These are phyloP conservation scores for Knufia petricola DNA, from an alignment of 2,329 filamentous ascomycete species.

Conservation along the genomic window DNA sequence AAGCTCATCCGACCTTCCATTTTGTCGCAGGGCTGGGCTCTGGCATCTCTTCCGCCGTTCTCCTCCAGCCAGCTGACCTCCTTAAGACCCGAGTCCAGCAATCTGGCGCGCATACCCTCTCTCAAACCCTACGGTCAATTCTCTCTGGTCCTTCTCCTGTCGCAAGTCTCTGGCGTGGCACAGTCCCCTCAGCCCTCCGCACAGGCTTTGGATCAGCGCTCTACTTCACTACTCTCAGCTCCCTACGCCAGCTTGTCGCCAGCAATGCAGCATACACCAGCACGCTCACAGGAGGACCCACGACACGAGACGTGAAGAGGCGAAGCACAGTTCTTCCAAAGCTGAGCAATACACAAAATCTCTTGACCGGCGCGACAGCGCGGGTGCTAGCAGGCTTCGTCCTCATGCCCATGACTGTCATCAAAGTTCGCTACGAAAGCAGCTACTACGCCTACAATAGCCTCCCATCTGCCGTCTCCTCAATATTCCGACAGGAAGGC, in stretches of 20 bases:
- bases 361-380: slow-evolving; percentile 73
- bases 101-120: slow-evolving; percentile 60
- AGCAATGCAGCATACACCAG: slow-evolving; percentile 33
- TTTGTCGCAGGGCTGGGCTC: slow-evolving; percentile 82
- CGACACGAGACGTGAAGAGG: slow-evolving; percentile 9
- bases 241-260: slow-evolving; percentile 56
- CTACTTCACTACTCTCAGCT: slow-evolving; percentile 85
- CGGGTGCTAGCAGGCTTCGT: slow-evolving; percentile 79
- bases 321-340: slow-evolving; percentile 60
- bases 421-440: slow-evolving; percentile 94
- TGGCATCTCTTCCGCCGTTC: slow-evolving; percentile 75
- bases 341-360: slow-evolving; percentile 73
- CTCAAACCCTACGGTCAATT: slow-evolving; percentile 60
- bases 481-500: slow-evolving; percentile 66
- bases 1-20: slow-evolving; percentile 52
- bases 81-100: slow-evolving; percentile 96
- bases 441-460: slow-evolving; percentile 76
- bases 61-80: slow-evolving; percentile 89
- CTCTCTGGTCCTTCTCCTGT: slow-evolving; percentile 57
- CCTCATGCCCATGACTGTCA: slow-evolving; percentile 90
- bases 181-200: slow-evolving; percentile 80
- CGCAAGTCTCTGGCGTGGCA: slow-evolving; percentile 79
- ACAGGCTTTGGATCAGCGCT: slow-evolving; percentile 88
- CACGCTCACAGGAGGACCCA: slow-evolving; percentile 19
- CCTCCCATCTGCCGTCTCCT: slow-evolving; percentile 58